phyloP scores from a whole-genome alignment of 805 yeast genomes.

The Cyberlindnera veronae region DNA sequence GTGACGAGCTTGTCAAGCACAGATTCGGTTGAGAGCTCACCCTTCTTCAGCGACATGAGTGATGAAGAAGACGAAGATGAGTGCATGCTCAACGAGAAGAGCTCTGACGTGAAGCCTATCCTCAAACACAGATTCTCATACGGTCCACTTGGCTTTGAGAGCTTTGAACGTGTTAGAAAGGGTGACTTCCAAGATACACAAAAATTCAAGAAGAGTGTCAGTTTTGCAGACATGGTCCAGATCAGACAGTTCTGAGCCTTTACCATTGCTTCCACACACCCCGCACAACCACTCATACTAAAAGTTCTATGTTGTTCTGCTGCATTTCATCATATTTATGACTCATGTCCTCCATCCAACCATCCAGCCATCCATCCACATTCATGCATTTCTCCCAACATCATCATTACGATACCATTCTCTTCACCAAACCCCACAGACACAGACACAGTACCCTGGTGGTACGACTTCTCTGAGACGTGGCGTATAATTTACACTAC shows the following conservation, averaged over 20 bases:
- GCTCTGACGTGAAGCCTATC: slow-evolving; percentile 18
- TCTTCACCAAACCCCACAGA: too few relatives aligned
- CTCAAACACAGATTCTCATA: slow-evolving; percentile 16
- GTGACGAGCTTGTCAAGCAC: slow-evolving; percentile 10
- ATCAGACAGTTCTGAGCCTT: slow-evolving; percentile 23
- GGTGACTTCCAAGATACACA: not conserved
- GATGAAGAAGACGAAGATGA: slow-evolving; percentile 16
- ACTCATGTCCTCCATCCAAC: too few relatives aligned
- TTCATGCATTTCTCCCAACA: too few relatives aligned
- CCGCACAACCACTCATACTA: too few relatives aligned
- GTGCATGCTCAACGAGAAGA: too few relatives aligned
- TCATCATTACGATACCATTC: too few relatives aligned
- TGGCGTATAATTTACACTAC: too few relatives aligned
- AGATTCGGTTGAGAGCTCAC: slow-evolving; percentile 11
- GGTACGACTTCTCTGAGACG: too few relatives aligned
- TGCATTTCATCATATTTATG: too few relatives aligned
- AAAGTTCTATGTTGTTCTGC: not conserved
- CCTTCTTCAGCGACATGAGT: slow-evolving; percentile 14
- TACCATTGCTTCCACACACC: too few relatives aligned
- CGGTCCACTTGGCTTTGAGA: slow-evolving; percentile 12
- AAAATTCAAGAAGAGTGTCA: slow-evolving; percentile 22
- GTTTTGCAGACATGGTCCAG: slow-evolving; percentile 28
- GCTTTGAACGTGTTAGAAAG: slow-evolving; percentile 6
- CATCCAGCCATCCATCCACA: too few relatives aligned
- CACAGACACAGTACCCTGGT: too few relatives aligned